These are phyloP conservation scores for Brassica incana DNA, from an alignment of 345 rosid genomes.

Conservation along the genomic window DNA sequence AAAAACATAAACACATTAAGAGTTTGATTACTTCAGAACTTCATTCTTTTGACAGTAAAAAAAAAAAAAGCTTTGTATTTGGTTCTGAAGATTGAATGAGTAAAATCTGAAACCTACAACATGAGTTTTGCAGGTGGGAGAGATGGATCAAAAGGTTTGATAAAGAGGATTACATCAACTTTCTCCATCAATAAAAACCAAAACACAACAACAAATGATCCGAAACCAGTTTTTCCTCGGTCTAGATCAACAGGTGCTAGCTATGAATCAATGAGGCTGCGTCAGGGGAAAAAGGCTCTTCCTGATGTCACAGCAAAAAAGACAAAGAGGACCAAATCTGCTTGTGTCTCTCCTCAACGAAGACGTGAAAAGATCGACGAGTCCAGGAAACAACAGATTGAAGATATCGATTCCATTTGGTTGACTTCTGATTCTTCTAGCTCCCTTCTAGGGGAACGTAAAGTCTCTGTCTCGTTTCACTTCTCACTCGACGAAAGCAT, in stretches of 20 bases:
- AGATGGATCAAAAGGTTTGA: constrained; percentile 24
- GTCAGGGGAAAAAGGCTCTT: neutral
- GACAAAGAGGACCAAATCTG: neutral
- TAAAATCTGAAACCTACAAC: neutral
- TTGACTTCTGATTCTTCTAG: neutral
- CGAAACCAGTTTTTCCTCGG: neutral
- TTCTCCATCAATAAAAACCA: constrained; percentile 33
- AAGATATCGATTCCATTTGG: neutral
- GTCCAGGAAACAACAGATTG: neutral
- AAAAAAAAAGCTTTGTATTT: neutral
- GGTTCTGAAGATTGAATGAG: constrained; percentile 15
- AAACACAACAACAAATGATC: constrained; percentile 11
- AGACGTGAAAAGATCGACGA: neutral
- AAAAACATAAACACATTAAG: neutral
- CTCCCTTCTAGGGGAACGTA: neutral
- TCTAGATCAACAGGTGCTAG: neutral
- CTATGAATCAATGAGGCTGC: neutral
- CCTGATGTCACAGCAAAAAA: neutral
- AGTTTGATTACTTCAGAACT: neutral
- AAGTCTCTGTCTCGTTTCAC: neutral
- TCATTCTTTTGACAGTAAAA: neutral
- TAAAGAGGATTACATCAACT: constrained; percentile 33
- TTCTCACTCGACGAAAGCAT: neutral
- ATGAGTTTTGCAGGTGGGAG: constrained; percentile 31
- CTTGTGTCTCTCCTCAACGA: neutral